Evolutionary conservation across 768 basidiomycete genomes (phyloP).

Genomic region (Sistotremastrum suecicum): DNA sequence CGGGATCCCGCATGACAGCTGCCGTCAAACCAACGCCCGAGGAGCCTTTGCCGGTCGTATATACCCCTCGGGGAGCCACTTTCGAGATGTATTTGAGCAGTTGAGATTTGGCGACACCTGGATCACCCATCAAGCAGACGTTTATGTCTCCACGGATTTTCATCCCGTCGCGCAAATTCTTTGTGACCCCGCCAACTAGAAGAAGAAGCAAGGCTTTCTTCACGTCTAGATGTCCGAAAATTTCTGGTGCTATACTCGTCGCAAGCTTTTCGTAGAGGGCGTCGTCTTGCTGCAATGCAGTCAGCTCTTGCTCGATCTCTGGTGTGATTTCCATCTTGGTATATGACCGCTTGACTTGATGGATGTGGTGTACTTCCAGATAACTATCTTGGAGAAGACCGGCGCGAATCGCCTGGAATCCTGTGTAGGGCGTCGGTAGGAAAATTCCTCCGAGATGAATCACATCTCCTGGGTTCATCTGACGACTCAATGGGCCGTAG

Average conservation of each 20-base stretch:
- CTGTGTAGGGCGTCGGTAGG: conserved; percentile 94
- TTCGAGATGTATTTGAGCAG: conserved; percentile 97
- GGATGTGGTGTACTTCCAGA: conserved; percentile 78
- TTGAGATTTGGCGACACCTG: conserved; percentile 98
- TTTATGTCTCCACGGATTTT: conserved; percentile 98
- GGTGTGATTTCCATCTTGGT: conserved; percentile 87
- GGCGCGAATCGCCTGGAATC: conserved; percentile 92
- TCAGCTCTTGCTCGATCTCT: conserved; percentile 57
- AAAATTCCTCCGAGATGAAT: conserved; percentile 94
- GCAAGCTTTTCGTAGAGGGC: conserved; percentile 81
- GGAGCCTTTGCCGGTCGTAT: conserved; percentile 96
- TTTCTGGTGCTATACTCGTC: conserved; percentile 93
- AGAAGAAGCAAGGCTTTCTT: conserved; percentile 91
- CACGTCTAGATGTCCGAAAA: conserved; percentile 93
- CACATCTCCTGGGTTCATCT: conserved; percentile 91
- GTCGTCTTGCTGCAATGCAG: conserved; percentile 55
- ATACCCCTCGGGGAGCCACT: conserved; percentile 92
- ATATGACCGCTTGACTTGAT: conserved; percentile 97
- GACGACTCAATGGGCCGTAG: conserved; percentile 76
- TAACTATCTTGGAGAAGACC: conserved; percentile 96
- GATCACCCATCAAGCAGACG: conserved; percentile 97
- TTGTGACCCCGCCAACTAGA: conserved; percentile 92
- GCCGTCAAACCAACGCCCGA: conserved; percentile 98
- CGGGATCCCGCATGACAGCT: conserved; percentile 97
- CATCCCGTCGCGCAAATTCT: conserved; percentile 93